Evolutionary conservation across 2,329 filamentous ascomycete species (phyloP).

Genomic region (Thielaviopsis ethacetica): DNA sequence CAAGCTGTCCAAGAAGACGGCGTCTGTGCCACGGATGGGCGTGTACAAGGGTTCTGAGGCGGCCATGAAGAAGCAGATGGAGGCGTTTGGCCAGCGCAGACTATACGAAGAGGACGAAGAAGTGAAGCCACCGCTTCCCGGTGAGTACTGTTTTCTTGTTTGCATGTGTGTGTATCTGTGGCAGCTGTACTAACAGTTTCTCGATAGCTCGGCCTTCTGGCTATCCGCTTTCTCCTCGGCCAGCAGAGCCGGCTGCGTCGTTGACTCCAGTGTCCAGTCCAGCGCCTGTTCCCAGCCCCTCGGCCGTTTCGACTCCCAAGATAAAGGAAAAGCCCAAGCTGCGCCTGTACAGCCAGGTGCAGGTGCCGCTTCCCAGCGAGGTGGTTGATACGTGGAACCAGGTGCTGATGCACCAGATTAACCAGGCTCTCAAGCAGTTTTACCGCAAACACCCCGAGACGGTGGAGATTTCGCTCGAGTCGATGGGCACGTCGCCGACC

Average conservation of each 20-base stretch:
- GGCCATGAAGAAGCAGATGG: conserved; percentile 9
- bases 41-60: conserved; percentile 7
- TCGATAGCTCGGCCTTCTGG: conserved; percentile 2
- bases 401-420: conserved; percentile 55
- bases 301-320: neutral
- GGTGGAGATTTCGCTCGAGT: conserved; percentile 61
- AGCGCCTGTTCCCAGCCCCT: neutral
- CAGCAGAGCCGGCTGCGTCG: neutral
- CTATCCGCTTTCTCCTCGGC: neutral
- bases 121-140: conserved; percentile 2
- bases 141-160: neutral
- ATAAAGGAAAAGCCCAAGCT: conserved; percentile 22
- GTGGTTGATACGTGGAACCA: conserved; percentile 57
- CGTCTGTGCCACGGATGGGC: neutral
- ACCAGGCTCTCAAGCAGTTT: conserved; percentile 52
- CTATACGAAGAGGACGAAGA: neutral
- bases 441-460: conserved; percentile 61
- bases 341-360: conserved; percentile 44
- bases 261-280: neutral
- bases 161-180: neutral
- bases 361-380: conserved; percentile 40
- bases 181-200: neutral
- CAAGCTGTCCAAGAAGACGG: neutral
- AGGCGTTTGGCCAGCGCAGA: conserved; percentile 5
- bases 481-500: conserved; percentile 51